Base-by-base conservation (phyloP, 257 asterid genomes). In the Coffea eugenioides region DNA sequence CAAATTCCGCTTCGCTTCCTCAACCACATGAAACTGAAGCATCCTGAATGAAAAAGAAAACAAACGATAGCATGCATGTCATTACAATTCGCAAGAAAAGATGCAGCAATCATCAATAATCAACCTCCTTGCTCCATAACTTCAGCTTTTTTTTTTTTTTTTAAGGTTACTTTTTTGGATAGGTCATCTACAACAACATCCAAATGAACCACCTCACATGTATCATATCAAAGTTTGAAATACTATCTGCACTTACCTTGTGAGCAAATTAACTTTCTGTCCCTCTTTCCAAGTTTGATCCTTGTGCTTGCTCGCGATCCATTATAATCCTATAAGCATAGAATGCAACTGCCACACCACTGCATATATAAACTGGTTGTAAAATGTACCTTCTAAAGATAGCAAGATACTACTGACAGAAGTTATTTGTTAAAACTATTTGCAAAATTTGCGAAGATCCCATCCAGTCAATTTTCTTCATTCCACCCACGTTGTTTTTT, bases 281-380 rank as follows among this genome's bases (percentile, higher is more conserved):
- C 76, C 71, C 85, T 11, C 77, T 59, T 73, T 86, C 86, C 69
- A 80, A 84, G 80, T 80, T 77, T 69, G 94, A 79, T 43, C 83
- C 91, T 76, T 89, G 84, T 0, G 89, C 74, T 77, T 83, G 92
- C 69, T 84, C 91, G 74, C 94, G 86, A 64, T 91, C 96, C 66
- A n/a, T 89, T 36, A 86, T 31, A 82, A 89, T 87, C 89, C 98
- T 90, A 84, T 92, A 92, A 64, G 88, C 87, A 78, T 86, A 95
- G 96, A 94, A 95, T 65, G 93, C 94, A 73, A 83, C 87, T 80
- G 92, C 89, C 77, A 91, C 93, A 23, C 97, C 97, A 86, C 99
- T 95, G 94, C 91, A 89, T 48, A 75, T 73, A 71, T 79, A 83
- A 76, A 71, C 41, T 20, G 82, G 39, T 69, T 1, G 79, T 84